Conservation (phyloP, 257 asterid species). For the Paulownia fortunei region DNA sequence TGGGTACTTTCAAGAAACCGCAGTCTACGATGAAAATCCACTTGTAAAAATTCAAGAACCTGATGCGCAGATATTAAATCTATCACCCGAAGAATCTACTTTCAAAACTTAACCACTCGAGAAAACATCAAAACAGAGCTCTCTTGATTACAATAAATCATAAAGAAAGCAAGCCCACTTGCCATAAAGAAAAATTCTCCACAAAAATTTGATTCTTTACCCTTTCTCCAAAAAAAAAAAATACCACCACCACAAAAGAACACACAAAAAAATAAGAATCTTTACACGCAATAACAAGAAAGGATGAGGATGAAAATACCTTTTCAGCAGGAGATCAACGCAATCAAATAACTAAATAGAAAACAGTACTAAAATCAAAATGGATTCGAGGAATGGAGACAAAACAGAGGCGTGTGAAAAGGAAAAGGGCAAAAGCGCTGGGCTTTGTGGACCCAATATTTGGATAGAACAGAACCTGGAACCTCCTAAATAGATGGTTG, state of each 20-base stretch:
- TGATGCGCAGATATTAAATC: conserved; percentile 3
- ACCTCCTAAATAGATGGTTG: conserved; percentile 41
- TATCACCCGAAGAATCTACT: conserved; percentile 20
- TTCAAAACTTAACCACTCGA: conserved; percentile 23
- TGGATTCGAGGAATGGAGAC: conserved; percentile 29
- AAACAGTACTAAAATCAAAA: conserved; percentile 24
- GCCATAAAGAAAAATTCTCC: conserved; percentile 19
- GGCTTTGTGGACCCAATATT: conserved; percentile 55
- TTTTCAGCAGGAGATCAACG: conserved; percentile 23
- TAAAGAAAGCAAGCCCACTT: conserved; percentile 34
- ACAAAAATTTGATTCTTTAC: conserved; percentile 26
- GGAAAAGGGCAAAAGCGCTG: conserved; percentile 42
- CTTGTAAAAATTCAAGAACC: conserved; percentile 4
- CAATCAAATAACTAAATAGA: neutral
- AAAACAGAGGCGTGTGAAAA: conserved; percentile 5
- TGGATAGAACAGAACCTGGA: conserved; percentile 58
- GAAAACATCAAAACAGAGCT: neutral
- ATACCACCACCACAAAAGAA: conserved; percentile 7
- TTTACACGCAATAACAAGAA: neutral
- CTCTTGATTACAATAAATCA: neutral
- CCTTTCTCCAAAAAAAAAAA: conserved; percentile 20
- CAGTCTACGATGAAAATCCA: conserved; percentile 16
- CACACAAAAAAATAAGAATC: neutral
- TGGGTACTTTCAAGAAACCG: neutral
- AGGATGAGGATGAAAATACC: neutral